These are phyloP conservation scores for Homolaphlyctis polyrhiza DNA, from an alignment of 371 early-diverging fungal genomes.

Conservation along the genomic window DNA sequence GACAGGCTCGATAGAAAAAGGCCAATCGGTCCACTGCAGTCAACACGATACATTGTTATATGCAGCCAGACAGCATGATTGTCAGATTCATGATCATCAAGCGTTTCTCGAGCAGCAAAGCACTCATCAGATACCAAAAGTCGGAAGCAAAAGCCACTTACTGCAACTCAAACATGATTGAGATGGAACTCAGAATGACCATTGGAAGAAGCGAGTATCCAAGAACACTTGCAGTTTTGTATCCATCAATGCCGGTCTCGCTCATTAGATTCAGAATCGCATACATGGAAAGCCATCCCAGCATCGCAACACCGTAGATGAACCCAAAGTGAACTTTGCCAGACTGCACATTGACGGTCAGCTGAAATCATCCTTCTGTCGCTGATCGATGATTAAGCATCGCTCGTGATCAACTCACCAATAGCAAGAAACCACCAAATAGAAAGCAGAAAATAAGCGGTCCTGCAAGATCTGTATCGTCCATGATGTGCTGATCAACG, in stretches of 20 bases:
- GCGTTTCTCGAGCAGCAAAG: no score
- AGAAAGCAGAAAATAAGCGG: conserved; percentile 85
- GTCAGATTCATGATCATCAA: no score
- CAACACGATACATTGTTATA: not conserved
- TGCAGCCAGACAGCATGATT: no score
- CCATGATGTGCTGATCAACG: conserved; percentile 84
- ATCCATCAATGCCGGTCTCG: conserved; percentile 78
- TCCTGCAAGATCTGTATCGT: conserved; percentile 89
- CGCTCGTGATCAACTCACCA: conserved; percentile 39
- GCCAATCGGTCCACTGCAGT: conserved; percentile 29
- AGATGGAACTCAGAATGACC: conserved; percentile 58
- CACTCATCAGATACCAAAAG: not conserved
- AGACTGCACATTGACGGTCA: conserved; percentile 39
- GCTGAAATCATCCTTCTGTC: not conserved
- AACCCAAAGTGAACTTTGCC: conserved; percentile 96
- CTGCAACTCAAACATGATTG: conserved; percentile 29
- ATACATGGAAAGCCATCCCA: conserved; percentile 85
- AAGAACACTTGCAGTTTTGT: conserved; percentile 88
- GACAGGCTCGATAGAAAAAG: conserved; percentile 59
- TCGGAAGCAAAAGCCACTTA: not conserved
- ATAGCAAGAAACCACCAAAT: conserved; percentile 83
- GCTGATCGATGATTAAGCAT: not conserved
- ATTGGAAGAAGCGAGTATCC: conserved; percentile 96
- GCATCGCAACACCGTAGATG: conserved; percentile 90
- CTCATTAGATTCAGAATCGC: conserved; percentile 91